These are phyloP conservation scores for Aureobasidium sp. DNA, from an alignment of 2,329 filamentous ascomycete genomes.

Conservation along the genomic window DNA sequence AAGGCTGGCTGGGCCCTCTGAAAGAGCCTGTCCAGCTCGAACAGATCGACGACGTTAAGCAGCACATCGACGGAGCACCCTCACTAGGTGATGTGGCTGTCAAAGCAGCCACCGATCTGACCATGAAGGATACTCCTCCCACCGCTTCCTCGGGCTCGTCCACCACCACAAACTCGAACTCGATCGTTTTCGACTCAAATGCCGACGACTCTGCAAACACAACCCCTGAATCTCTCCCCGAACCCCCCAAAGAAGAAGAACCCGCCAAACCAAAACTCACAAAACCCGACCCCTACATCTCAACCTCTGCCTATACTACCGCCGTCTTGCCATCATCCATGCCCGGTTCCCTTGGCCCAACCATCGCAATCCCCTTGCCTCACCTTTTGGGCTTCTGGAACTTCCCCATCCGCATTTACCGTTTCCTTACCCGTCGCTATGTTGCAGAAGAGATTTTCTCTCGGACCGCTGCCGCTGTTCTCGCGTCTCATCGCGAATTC, in stretches of 20 bases:
- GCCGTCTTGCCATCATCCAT: slow-evolving; percentile 55
- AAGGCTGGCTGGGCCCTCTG: slow-evolving; percentile 89
- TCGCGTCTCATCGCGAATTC: slow-evolving; percentile 45
- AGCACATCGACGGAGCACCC: slow-evolving; percentile 15
- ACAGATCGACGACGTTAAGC: slow-evolving; percentile 3
- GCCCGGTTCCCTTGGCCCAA: slow-evolving; percentile 65
- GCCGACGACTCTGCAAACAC: neutral
- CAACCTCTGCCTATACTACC: slow-evolving; percentile 59
- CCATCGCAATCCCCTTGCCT: slow-evolving; percentile 65
- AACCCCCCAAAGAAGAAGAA: slow-evolving; percentile 30
- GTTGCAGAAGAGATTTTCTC: slow-evolving; percentile 84
- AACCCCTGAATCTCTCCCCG: slow-evolving; percentile 5
- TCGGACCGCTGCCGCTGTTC: slow-evolving; percentile 76
- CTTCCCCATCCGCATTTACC: slow-evolving; percentile 75
- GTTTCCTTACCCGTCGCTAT: slow-evolving; percentile 75
- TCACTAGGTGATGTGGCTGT: slow-evolving; percentile 22
- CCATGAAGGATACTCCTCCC: slow-evolving; percentile 6
- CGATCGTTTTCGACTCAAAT: slow-evolving; percentile 15
- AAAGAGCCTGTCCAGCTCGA: slow-evolving; percentile 43
- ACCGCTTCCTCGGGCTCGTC: slow-evolving; percentile 24
- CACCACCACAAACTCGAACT: slow-evolving; percentile 6
- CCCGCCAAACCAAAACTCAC: slow-evolving; percentile 39
- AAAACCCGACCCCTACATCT: slow-evolving; percentile 67
- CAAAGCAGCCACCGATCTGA: slow-evolving; percentile 16
- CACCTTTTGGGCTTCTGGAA: slow-evolving; percentile 89